These are phyloP conservation scores for Acer negundo DNA, from an alignment of 345 rosid species.

Conservation along the genomic window DNA sequence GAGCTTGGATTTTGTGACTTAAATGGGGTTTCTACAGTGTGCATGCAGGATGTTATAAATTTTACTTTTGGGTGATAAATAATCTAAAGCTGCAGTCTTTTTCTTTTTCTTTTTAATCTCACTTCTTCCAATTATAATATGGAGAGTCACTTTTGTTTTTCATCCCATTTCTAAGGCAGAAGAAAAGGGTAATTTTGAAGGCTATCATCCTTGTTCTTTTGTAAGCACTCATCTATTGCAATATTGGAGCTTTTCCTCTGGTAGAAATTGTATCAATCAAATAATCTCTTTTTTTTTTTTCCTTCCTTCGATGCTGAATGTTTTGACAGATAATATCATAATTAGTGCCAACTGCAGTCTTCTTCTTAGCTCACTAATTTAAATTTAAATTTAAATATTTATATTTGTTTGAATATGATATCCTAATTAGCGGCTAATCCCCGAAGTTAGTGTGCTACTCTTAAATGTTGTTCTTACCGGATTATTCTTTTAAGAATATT, in stretches of 20 bases:
- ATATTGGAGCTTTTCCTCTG: not conserved
- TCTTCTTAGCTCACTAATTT: not conserved
- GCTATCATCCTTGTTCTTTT: not conserved
- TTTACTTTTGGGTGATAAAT: not conserved
- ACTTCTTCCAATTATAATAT: not conserved
- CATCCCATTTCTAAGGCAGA: not conserved
- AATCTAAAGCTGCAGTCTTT: not conserved
- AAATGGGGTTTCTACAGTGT: slow-evolving; percentile 6
- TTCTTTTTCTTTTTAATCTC: not conserved
- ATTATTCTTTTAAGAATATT: not conserved
- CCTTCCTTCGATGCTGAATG: not conserved
- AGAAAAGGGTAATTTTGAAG: not conserved
- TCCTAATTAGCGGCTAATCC: not conserved
- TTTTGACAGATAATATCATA: not conserved
- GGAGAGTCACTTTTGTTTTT: not conserved
- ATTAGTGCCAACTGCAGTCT: not conserved
- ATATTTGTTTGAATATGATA: too few species aligned
- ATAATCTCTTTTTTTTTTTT: not conserved
- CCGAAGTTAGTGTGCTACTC: not conserved
- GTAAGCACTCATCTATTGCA: not conserved
- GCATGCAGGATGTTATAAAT: not conserved
- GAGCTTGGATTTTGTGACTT: not conserved
- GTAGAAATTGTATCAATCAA: not conserved
- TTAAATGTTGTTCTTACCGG: not conserved
- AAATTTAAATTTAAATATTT: too few species aligned